Evolutionary conservation across 1,284 basidiomycete genomes (phyloP), one percentile per base, ranked within the genome.

Genomic region (Ustilago curta): DNA sequence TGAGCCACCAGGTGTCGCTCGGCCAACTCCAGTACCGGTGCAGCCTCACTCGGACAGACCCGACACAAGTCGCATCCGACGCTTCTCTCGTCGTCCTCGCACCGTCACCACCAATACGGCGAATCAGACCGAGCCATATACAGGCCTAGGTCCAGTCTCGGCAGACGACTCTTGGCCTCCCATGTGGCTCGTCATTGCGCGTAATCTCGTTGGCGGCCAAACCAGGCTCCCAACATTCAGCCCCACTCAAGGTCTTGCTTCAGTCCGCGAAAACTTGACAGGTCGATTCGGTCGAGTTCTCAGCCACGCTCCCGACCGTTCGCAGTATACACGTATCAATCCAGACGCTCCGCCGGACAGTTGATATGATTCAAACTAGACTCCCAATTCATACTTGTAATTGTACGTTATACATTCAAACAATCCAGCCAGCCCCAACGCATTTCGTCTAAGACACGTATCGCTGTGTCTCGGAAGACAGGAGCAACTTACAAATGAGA

Each of bases 171-270:
- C 65, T 0, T 71, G 68, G 68, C 68, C 73, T 14, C 68, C 73
- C 27, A 68, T 71, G 73, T 76, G 68, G 73, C 49, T 76, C 37
- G 59, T 71, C 49, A 35, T 76, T 25, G 73, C 64, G 3, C 60
- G 73, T 23, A 76, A 76, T 45, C 61, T 61, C 47, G 49, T 73
- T 8, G 70, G 64, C 29, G 43, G 55, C 16, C 18, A 37, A 14
- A 9, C 45, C 31, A 45, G 64, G 14, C 8, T 68, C 0, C 53
- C 59, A 5, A 59, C 59, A 6, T 52, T 68, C 19, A 55, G 55
- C 2, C 69, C 63, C 8, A 39, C 51, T 16, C 59, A 56, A 29
- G 57, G 56, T 2, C 31, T 73, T 29, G 31, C 60, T 14, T 60
- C 70, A 1, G 32, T 73, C 19, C 58, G 65, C 19, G 42, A 57